Evolutionary conservation across 78 protist genomes (phyloP), one percentile per base, ranked within the genome.

Genomic region (Dictyostelium firmibasis): DNA sequence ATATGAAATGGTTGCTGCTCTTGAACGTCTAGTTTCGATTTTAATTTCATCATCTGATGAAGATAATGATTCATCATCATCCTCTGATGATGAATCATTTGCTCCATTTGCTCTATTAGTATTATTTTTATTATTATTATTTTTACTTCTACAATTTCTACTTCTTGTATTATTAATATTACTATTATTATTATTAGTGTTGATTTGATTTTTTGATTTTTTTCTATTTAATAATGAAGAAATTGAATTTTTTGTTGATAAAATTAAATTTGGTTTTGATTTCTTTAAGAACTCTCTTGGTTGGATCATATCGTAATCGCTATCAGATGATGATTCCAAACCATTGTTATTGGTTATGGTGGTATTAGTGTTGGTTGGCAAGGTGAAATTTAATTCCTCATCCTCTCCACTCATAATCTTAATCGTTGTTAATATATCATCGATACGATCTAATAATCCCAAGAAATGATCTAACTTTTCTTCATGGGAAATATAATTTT

Each of bases 401-500:
- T 41, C 29, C 2, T 88, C 77, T 3, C 81, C 72, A 38, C 62
- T 31, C 11, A 88, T 50, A 43, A 88, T 67, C 23, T 88, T 77
- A 8, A 88, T 83, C 3, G 77, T 88, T 18, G 31, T 75, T 20
- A 88, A 43, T 41, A 88, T 36, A 79, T 88, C 93, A 35, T 88
- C 93, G 31, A 88, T 88, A 25, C 93, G 31, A 47, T 88, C 93
- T 25, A 88, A 25, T 31, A 88, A 67, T 2, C 72, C 93, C 69
- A 88, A 78, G 25, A 88, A 36, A 25, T 79, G 76, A 44, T 33
- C 69, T 35, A 88, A 78, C 25, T 62, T 36, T 8, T 84, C 53
- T 38, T 88, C 93, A 35, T 88, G 93, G 41, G 57, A 10, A 38
- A 88, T 64, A 43, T 88, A 88, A 41, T 77, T 88, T 20, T 33